phyloP scores from a whole-genome alignment of 352 stramenopile genomes.

The Globisporangium iwayamae region DNA sequence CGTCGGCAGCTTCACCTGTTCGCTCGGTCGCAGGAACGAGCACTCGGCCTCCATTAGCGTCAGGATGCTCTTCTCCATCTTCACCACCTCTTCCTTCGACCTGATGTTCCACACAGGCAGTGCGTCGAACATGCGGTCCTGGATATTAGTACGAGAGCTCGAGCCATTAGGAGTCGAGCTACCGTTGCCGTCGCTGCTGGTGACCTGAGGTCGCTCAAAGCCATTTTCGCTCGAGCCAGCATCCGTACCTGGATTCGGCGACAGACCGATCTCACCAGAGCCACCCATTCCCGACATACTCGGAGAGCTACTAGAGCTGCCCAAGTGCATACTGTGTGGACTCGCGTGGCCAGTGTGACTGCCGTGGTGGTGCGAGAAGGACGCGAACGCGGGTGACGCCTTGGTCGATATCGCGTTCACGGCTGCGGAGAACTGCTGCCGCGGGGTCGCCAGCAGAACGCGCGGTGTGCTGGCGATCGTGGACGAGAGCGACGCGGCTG shows the following conservation, averaged over 20 bases:
- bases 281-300: constrained; percentile 5
- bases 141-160: not conserved
- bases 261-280: constrained; percentile 1
- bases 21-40: constrained; percentile 37
- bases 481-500: constrained; percentile 61
- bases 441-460: constrained; percentile 53
- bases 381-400: constrained; percentile 57
- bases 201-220: not conserved
- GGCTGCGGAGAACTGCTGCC: constrained; percentile 73
- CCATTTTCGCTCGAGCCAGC: not conserved
- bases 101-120: constrained; percentile 54
- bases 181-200: not conserved
- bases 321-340: constrained; percentile 5
- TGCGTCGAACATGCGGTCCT: constrained; percentile 5
- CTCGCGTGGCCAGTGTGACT: constrained; percentile 3
- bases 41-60: constrained; percentile 56
- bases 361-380: constrained; percentile 37
- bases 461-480: constrained; percentile 74
- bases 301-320: constrained; percentile 10
- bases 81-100: constrained; percentile 50
- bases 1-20: constrained; percentile 50
- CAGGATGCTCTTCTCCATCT: constrained; percentile 51
- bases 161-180: not conserved
- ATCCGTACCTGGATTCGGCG: not conserved
- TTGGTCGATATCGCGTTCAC: constrained; percentile 78